These are phyloP conservation scores for Lyophyllum atratum DNA, from an alignment of 768 basidiomycete genomes.

Conservation along the genomic window DNA sequence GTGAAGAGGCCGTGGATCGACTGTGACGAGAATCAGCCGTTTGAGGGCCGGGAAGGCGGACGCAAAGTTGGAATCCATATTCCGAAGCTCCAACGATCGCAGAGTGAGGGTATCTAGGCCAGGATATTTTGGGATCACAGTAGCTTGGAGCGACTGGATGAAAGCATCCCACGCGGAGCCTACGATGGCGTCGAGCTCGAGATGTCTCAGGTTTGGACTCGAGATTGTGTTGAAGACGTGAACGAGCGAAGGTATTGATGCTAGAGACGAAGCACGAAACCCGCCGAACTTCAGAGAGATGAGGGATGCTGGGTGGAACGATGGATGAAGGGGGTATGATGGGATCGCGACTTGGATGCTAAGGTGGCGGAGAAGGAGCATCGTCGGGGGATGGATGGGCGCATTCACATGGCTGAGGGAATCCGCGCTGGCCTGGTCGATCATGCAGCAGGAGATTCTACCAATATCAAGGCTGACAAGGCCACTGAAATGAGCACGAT, in stretches of 20 bases:
- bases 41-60: background rate
- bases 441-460: conserved; percentile 1
- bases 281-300: conserved; percentile 2
- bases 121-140: background rate
- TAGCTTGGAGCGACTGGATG: conserved; percentile 1
- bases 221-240: conserved; percentile 1
- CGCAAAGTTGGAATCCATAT: background rate
- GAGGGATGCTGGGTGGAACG: conserved; percentile 4
- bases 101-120: conserved; percentile 3
- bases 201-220: background rate
- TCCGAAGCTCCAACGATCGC: conserved; percentile 2
- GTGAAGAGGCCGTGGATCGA: conserved; percentile 7
- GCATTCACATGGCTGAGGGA: background rate
- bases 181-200: conserved; percentile 3
- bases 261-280: background rate
- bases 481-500: conserved; percentile 1
- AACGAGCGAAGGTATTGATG: background rate
- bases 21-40: background rate
- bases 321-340: background rate
- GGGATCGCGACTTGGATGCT: background rate
- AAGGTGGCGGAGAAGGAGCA: background rate
- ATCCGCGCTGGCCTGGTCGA: conserved; percentile 5
- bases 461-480: conserved; percentile 1
- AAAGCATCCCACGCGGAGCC: conserved; percentile 9
- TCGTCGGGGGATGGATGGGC: background rate